Base-by-base conservation (phyloP, 148 eudicot species). In the Camellia granthamiana region DNA sequence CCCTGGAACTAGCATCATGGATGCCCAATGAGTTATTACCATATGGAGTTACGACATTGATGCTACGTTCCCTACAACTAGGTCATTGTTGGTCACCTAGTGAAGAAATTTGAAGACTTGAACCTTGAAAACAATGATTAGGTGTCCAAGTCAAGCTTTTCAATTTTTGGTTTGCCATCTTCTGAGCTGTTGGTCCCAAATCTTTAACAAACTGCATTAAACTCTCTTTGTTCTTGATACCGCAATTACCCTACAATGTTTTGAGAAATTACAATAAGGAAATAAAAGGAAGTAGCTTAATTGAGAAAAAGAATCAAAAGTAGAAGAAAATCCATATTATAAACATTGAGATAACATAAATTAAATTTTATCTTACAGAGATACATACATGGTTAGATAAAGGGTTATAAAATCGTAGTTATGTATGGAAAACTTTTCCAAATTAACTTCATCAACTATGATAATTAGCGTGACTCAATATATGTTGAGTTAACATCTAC, bases 141-240 rank as follows among this genome's bases (percentile, higher is more conserved):
- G 38, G 38, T 4, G 49, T 23, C 21, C 54, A 73, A 51, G 59
- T 52, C 62, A 42, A 38, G 44, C 46, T 52, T 15, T 42, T 55
- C 66, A 65, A 6, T 44, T 80, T 74, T 43, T 44, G 43, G 42
- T 10, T 72, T 4, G 77, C 84, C 42, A 81, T 62, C 58, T 68
- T 61, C 61, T 62, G 69, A 70, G 76, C 84, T 21, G 58, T 30
- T 13, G 83, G 78, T 58, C 78, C 83, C 64, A 80, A 66, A 74
- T 75, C 52, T 65, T 54, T 19, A 19, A 56, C 74, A 14, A 80
- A 80, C 49, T 19, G 83, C 46, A 54, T n/a, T 2, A 80, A 65
- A 76, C 83, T 74, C 55, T 80, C 83, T 74, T 54, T 65, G 74
- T 80, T 75, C 6, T 56, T 44, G 1, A 65, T 16, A 54, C 66